Evolutionary conservation across 768 basidiomycete species (phyloP), one percentile per base, ranked within the genome.

Genomic region (Pilatotrama ljubarskyi): DNA sequence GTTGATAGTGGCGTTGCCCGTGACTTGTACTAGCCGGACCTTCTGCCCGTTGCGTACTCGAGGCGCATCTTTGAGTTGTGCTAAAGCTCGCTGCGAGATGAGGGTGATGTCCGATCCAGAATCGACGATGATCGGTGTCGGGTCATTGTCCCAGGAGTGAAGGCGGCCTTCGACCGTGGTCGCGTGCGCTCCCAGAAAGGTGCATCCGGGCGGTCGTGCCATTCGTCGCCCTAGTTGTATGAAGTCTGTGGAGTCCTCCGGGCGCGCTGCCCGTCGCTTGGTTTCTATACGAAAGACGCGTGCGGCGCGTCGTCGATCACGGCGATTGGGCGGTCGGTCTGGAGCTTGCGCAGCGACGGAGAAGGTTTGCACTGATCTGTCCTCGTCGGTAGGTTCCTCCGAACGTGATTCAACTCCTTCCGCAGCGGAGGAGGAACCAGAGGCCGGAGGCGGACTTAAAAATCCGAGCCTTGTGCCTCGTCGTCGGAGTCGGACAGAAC

Each of bases 91-190:
- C 15, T 64, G 43, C 8, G 75, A 75, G 2, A 76, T 76, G 2
- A 75, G 55, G 3, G 76, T 75, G 17, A 75, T 77, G 53, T 76
- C 73, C 4, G 75, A 71, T 35, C 74, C 72, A 0, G 72, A 73
- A 48, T 76, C 76, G 2, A 72, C 44, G 22, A 68, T 63, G 13
- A 68, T 37, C 10, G 38, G 44, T 2, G 59, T 55, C 0, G 47
- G 7, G 17, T 66, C 42, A 0, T 42, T n/a, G 9, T 56, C 48
- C 26, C 53, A 25, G 14, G 40, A 5, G n/a, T 55, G 25, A 51
- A 68, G 37, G 37, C 56, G 48, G 3, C 51, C 67, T 20, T 29
- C 15, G 0, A 64, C 52, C 15, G 60, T 60, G 2, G 68, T 72
- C 29, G 74, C 72, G 40, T 67, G 58, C 6, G 74, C 25, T 14